phyloP scores from a whole-genome alignment of 2,329 filamentous ascomycete species.

The Aspergillus sojae region DNA sequence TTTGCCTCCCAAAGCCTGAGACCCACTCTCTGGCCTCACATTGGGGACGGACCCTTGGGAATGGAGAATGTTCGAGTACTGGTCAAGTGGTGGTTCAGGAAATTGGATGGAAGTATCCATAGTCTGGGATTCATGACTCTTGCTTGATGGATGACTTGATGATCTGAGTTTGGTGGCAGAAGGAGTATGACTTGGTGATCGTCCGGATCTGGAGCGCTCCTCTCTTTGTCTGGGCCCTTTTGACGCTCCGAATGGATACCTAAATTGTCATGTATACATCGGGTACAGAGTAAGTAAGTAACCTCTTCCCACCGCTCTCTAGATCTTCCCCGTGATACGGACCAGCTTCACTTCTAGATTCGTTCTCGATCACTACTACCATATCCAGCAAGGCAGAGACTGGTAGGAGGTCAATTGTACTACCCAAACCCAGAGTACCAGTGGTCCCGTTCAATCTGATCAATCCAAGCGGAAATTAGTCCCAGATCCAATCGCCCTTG shows the following conservation, averaged over 20 bases:
- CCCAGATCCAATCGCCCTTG: neutral
- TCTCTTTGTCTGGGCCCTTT: constrained; percentile 1
- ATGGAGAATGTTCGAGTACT: constrained; percentile 4
- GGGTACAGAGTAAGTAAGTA: neutral
- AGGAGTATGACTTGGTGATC: constrained; percentile 4
- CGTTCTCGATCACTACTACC: neutral
- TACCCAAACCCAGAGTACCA: neutral
- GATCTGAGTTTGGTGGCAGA: constrained; percentile 2
- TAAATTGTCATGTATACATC: neutral
- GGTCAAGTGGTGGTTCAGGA: constrained; percentile 1
- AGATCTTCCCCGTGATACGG: neutral
- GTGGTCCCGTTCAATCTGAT: neutral
- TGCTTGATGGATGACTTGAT: neutral
- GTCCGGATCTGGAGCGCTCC: constrained; percentile 1
- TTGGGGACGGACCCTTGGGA: constrained; percentile 3
- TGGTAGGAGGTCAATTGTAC: neutral
- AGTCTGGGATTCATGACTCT: constrained; percentile 1
- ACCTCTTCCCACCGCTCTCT: constrained; percentile 1
- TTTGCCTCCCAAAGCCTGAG: constrained; percentile 10
- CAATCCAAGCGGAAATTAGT: neutral
- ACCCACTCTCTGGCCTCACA: constrained; percentile 7
- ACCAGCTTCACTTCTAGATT: neutral
- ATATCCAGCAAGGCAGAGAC: too few species aligned
- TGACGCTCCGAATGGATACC: neutral
- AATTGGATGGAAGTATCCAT: neutral